phyloP scores from a whole-genome alignment of 306 rosid genomes.

The Lupinus albus region DNA sequence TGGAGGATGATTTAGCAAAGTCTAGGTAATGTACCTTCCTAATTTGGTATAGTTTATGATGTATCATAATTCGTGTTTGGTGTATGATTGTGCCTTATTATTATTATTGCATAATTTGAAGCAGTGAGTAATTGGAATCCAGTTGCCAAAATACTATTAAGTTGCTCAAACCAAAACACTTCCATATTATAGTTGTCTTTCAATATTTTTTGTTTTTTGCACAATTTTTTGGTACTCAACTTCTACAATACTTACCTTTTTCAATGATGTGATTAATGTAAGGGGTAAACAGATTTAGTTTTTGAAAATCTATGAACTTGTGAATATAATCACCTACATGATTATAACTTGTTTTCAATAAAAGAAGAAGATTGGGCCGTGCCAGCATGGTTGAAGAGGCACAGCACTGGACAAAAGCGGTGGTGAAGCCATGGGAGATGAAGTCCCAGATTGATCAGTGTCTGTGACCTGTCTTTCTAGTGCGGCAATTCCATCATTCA shows the following conservation, averaged over 20 bases:
- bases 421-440: too few species aligned
- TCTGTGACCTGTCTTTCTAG: too few species aligned
- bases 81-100: not conserved
- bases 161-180: not conserved
- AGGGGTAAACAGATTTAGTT: not conserved
- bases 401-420: too few species aligned
- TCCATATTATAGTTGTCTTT: not conserved
- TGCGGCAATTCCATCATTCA: too few species aligned
- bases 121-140: not conserved
- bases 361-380: too few species aligned
- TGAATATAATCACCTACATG: not conserved
- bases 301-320: not conserved
- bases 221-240: not conserved
- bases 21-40: slow-evolving; percentile 59
- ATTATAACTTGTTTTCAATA: too few species aligned
- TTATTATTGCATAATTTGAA: not conserved
- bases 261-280: too few species aligned
- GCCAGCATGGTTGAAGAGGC: too few species aligned
- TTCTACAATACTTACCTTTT: too few species aligned
- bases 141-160: not conserved
- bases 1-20: slow-evolving; percentile 77
- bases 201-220: not conserved
- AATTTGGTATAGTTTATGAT: not conserved
- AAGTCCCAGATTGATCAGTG: too few species aligned
- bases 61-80: not conserved